Conservation (phyloP, 2,329 filamentous ascomycete genomes). For the Thielaviopsis ethacetica region DNA sequence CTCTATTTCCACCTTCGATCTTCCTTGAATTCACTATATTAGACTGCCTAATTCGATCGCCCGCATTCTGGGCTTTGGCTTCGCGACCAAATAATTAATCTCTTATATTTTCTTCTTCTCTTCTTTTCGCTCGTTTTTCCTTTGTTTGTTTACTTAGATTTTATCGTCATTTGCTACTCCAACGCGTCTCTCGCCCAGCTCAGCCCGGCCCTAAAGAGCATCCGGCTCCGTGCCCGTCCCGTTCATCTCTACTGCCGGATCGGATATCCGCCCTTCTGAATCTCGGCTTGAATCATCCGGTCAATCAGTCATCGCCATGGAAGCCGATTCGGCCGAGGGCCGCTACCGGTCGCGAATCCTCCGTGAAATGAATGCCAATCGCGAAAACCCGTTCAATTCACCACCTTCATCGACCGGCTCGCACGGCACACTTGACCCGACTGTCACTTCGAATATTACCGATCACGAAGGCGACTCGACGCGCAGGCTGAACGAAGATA, state of each 20-base stretch:
- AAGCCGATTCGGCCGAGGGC: conserved; percentile 22
- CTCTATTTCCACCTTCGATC: not conserved
- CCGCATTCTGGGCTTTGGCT: not conserved
- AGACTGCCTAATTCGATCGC: not conserved
- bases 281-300: not conserved
- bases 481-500: conserved; percentile 31
- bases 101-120: not conserved
- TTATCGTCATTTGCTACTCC: not conserved
- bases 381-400: conserved; percentile 40
- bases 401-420: conserved; percentile 41
- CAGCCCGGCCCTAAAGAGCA: not conserved
- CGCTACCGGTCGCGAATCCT: conserved; percentile 32
- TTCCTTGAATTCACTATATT: not conserved
- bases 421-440: conserved; percentile 39
- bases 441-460: conserved; percentile 35
- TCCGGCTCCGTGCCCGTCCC: not conserved
- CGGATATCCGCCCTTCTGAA: not conserved
- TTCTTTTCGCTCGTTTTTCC: not conserved
- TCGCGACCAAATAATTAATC: too few relatives aligned
- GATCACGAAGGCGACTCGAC: conserved; percentile 38
- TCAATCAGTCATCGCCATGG: conserved; percentile 18
- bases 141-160: not conserved
- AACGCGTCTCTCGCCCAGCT: not conserved
- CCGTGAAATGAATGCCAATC: conserved; percentile 35
- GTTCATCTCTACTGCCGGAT: not conserved